Conservation (phyloP, 1,139 yeast species). For the Petasospora fabianii region DNA sequence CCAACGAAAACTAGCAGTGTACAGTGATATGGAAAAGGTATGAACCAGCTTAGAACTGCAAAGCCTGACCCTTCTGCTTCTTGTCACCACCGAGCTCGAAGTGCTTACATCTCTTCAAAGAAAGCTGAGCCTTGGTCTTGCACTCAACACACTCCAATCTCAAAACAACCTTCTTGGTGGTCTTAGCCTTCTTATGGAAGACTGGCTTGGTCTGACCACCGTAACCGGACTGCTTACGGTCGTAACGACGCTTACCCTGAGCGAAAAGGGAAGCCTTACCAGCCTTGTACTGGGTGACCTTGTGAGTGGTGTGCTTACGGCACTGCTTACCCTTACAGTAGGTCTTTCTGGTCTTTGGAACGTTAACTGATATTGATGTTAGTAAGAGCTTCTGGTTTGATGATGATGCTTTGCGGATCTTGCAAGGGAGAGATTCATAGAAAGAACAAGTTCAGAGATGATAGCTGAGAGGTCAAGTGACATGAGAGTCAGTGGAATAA, state of each 20-base stretch:
- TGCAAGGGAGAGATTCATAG: not conserved
- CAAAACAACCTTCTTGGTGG: conserved; percentile 99
- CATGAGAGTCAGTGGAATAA: no score
- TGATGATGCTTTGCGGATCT: not conserved
- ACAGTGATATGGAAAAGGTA: conserved; percentile 17
- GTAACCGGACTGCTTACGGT: conserved; percentile 99
- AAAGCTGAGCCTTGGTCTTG: conserved; percentile 98
- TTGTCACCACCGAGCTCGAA: conserved; percentile 99
- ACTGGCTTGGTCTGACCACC: conserved; percentile 99
- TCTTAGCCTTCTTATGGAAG: conserved; percentile 99
- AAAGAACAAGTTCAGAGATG: not conserved
- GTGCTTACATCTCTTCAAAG: conserved; percentile 99
- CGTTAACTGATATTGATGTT: conserved; percentile 69
- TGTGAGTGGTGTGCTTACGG: conserved; percentile 99
- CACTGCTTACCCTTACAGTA: conserved; percentile 99
- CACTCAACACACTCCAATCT: conserved; percentile 98
- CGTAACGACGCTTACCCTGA: conserved; percentile 99
- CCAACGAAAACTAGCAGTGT: conserved; percentile 27
- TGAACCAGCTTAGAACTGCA: conserved; percentile 66
- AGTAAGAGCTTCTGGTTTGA: conserved; percentile 17
- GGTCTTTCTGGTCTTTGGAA: conserved; percentile 99
- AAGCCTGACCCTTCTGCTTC: conserved; percentile 99
- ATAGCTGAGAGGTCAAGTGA: no score
- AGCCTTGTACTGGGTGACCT: conserved; percentile 99
- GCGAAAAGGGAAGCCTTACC: conserved; percentile 99